phyloP scores from a whole-genome alignment of 805 yeast genomes.

The Pichia ethanolica region DNA sequence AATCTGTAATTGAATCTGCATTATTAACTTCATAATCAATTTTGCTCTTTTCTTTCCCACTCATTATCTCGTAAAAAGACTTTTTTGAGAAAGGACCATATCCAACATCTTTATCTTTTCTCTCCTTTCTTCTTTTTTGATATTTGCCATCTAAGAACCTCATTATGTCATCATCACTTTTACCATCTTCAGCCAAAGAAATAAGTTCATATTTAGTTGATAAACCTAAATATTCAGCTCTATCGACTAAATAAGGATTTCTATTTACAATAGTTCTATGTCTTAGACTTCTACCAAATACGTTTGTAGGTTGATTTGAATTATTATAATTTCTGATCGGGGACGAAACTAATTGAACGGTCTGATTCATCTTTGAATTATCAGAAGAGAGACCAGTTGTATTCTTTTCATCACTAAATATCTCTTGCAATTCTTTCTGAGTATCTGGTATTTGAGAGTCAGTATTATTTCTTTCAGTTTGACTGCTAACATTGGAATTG shows the following conservation, averaged over 20 bases:
- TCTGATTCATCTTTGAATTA: background rate
- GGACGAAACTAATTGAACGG: background rate
- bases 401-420: slow-evolving; percentile 1
- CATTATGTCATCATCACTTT: slow-evolving; percentile 23
- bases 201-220: slow-evolving; percentile 23
- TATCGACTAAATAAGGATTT: slow-evolving; percentile 29
- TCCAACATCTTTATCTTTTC: slow-evolving; percentile 22
- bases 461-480: background rate
- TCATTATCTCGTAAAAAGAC: slow-evolving; percentile 18
- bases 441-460: background rate
- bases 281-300: slow-evolving; percentile 5
- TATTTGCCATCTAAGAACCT: slow-evolving; percentile 21
- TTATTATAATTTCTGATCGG: background rate
- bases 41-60: slow-evolving; percentile 16
- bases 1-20: background rate
- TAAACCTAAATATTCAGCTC: slow-evolving; percentile 27
- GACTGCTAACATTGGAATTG: no score
- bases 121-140: slow-evolving; percentile 15
- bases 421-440: background rate
- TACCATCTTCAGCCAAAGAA: slow-evolving; percentile 24
- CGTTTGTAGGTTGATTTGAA: background rate
- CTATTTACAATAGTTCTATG: slow-evolving; percentile 11
- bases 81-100: slow-evolving; percentile 24
- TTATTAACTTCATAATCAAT: background rate
- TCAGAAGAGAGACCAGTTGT: background rate